Evolutionary conservation across 106 monocot species (phyloP).

Genomic region (Gastrodia elata): DNA sequence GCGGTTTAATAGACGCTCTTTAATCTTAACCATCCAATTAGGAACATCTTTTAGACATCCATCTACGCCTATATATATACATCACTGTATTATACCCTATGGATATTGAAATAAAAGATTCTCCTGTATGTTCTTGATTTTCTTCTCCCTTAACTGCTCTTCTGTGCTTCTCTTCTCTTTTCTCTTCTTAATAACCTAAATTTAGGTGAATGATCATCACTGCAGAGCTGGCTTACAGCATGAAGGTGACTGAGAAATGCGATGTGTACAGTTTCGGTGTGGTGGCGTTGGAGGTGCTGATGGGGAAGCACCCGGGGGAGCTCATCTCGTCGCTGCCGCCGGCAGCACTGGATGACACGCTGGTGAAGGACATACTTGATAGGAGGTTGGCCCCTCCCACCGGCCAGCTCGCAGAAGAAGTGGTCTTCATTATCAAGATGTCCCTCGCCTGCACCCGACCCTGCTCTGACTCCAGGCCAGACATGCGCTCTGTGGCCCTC

Average conservation of each 20-base stretch:
- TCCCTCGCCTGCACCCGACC: slow-evolving; percentile 41
- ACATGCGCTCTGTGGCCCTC: slow-evolving; percentile 55
- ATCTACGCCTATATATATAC: no score
- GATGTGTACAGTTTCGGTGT: slow-evolving; percentile 41
- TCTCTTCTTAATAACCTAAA: not conserved
- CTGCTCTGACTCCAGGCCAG: slow-evolving; percentile 32
- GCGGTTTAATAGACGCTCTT: no score
- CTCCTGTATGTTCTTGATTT: no score
- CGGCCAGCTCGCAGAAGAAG: slow-evolving; percentile 52
- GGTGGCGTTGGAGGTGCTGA: slow-evolving; percentile 22
- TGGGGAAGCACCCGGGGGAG: slow-evolving; percentile 35
- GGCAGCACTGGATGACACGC: not conserved
- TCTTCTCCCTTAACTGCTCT: no score
- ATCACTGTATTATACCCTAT: no score
- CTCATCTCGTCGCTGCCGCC: slow-evolving; percentile 24
- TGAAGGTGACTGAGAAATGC: slow-evolving; percentile 31
- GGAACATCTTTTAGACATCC: no score
- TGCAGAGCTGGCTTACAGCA: slow-evolving; percentile 33
- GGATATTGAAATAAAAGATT: no score
- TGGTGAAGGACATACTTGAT: slow-evolving; percentile 54
- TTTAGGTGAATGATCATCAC: not conserved
- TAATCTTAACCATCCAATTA: no score
- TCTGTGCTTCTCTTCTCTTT: no score
- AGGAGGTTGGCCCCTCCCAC: slow-evolving; percentile 46
- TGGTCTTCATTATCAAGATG: slow-evolving; percentile 42